Base-by-base conservation (phyloP, 345 rosid species). In the Syzygium aromaticum region DNA sequence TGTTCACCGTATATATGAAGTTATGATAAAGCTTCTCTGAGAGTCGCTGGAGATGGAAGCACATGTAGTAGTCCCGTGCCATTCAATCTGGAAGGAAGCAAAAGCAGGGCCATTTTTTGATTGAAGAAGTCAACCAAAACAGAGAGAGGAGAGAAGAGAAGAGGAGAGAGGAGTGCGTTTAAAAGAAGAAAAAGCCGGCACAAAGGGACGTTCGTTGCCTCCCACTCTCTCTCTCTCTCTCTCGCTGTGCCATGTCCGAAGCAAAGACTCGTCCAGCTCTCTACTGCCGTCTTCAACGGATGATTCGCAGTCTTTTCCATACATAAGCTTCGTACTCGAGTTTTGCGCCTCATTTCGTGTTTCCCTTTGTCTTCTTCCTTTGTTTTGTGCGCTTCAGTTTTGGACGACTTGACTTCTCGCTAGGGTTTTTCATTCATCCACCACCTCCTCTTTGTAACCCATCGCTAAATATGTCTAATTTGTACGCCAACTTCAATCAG, bases 401-500 rank as follows among this genome's bases (percentile, higher is more conserved):
- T 4, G 56, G n/a, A 28, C 86, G 86, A 21, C 61, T 84, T 56
- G 46, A 53, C 61, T 84, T 84, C 3, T 40, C 61, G 11, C 8
- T 84, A 30, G 46, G 54, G 86, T 38, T 73, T 73, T 54, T n/a
- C 49, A 21, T 73, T 38, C 82, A 11, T 21, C 82, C 27, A 3
- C 49, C 86, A 27, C 6, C 33, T 52, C 49, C 46, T 33, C 82
- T 38, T 38, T 38, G 2, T 73, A 38, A 0, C 63, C 86, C 86
- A 52, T 84, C 46, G 86, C 84, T n/a, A n/a, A 53, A 53, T 87
- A 92, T 92, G 94, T 90, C 93, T 28, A 92, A 89, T 53, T 59
- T 87, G 77, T 93, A 91, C 53, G 90, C 86, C 86, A 92, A 89
- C 88, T 92, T 87, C 91, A 92, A 90, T 56, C 92, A 93, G 84